Conservation (phyloP, 2,329 filamentous ascomycete genomes). For the Aschersonia sp. region DNA sequence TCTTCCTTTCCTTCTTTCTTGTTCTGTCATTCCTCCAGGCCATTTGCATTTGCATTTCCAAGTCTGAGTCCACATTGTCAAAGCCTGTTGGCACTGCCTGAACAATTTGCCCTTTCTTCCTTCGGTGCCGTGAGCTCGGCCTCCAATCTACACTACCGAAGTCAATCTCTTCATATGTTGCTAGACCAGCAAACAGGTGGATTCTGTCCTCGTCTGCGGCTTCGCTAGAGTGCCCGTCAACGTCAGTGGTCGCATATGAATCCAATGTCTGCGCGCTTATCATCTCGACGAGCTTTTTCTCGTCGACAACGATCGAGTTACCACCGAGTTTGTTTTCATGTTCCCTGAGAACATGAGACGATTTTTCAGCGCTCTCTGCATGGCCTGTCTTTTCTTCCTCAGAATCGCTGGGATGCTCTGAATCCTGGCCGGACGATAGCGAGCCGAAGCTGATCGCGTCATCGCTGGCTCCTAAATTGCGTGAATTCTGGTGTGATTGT, state of each 20-base stretch:
- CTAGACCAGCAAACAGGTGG: too few species aligned
- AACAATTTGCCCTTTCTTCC: slow-evolving; percentile 23
- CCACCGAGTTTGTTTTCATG: background rate
- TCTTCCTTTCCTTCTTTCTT: slow-evolving; percentile 58
- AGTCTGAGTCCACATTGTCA: slow-evolving; percentile 49
- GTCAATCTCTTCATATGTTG: background rate
- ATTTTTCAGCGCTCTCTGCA: background rate
- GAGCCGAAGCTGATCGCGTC: slow-evolving; percentile 4
- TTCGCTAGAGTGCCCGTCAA: background rate
- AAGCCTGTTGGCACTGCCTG: slow-evolving; percentile 35
- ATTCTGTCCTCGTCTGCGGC: background rate
- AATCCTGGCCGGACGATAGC: background rate
- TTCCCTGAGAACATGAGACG: background rate
- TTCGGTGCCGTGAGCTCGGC: slow-evolving; percentile 17
- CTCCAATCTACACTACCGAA: background rate
- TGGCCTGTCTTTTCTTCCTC: background rate
- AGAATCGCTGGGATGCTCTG: background rate
- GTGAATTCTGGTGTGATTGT: slow-evolving; percentile 38
- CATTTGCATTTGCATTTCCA: slow-evolving; percentile 42
- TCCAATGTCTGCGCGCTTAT: slow-evolving; percentile 10
- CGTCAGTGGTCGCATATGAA: background rate
- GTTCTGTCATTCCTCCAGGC: slow-evolving; percentile 53
- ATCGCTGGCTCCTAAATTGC: slow-evolving; percentile 13
- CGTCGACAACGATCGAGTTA: slow-evolving; percentile 6
- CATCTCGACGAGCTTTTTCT: slow-evolving; percentile 11